Base-by-base conservation (phyloP, 176 grass and related monocot species). In the Musa troglodytarum region DNA sequence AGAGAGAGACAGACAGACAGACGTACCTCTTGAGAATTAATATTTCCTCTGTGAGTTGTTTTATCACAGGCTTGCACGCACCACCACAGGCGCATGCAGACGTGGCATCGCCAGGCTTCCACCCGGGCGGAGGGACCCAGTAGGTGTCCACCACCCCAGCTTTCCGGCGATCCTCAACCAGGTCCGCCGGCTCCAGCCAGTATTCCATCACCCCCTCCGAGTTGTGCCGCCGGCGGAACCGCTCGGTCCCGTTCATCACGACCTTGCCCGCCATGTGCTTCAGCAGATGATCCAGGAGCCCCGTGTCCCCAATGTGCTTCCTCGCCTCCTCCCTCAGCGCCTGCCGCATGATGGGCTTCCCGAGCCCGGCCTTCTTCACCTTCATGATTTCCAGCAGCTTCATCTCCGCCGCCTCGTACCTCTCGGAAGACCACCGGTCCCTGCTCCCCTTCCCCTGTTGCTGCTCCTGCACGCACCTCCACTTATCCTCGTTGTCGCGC, bases 271-370 rank as follows among this genome's bases (percentile, higher is more conserved):
- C 72, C 76, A 87, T 74, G 82, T 93, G 84, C 74, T 81, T 85
- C 9, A 98, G 88, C 26, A 90, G 88, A 82, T 98, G 84, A 55
- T 93, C 90, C 14, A 98, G 90, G 19, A 98, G 85, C 8, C 88
- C 90, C 0, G 90, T 91, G 84, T 98, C 90, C 0, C 90, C 86
- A 54, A 98, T 81, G 74, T 67, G 51, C 58, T 77, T 74, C 19
- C 88, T 81, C 19, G 88, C 84, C 79, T 74, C 83, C 52, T 43
- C 56, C 21, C 93, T 71, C 55, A 93, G 86, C 20, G 73, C 64
- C 11, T 71, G 73, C n/a, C 90, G 79, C 68, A 34, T 81, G 9
- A 85, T 63, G 1, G 82, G 82, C 1, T 65, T 82, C 8, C 59
- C 70, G 9, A 72, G 17, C 61, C 14, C 50, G 25, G 88, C 88